Evolutionary conservation across 495 filamentous ascomycete species (phyloP), one percentile per base, ranked within the genome.

Genomic region (Choiromyces venosus): DNA sequence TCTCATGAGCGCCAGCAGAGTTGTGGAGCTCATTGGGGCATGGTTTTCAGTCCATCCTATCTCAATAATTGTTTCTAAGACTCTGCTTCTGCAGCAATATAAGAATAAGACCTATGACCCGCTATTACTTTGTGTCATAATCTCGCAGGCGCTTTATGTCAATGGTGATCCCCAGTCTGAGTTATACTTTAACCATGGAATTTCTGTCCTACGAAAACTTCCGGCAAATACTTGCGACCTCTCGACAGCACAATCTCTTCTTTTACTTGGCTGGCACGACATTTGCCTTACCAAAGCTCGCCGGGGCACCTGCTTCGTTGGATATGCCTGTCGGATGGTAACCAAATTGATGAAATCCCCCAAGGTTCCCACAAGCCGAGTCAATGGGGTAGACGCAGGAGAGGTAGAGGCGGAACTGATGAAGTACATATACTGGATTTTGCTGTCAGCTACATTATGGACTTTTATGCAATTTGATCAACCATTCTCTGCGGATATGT

Each of bases 191-290:
- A 61, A 61, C 25, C 18, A 61, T 61, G 52, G 25, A 33, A 61
- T 61, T 18, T 61, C 52, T 14, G 25, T 61, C 52, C 25, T 61
- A 1, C 52, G 52, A 2, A 33, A n/a, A 33, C 52, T 61, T 61
- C 52, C 52, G 25, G 52, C 52, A 61, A 61, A 61, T 61, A 61
- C 52, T 61, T 61, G 25, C 52, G 52, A 61, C 52, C 52, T 61
- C 52, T 61, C 52, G 25, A 61, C 52, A 33, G 52, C 25, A 1
- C 52, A 61, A 33, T 61, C 52, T 25, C 52, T 61, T 14, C 12
- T 61, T 16, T 29, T 61, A 1, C 52, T 61, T 29, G 52, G 52
- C 33, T 61, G 52, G 52, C 25, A 61, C 25, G 52, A 61, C 25
- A 16, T 61, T 33, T 61, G 52, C 52, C 52, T 61, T 61, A 29